These are phyloP conservation scores for Neoboletus magnificus DNA, from an alignment of 768 basidiomycete species.

Conservation along the genomic window DNA sequence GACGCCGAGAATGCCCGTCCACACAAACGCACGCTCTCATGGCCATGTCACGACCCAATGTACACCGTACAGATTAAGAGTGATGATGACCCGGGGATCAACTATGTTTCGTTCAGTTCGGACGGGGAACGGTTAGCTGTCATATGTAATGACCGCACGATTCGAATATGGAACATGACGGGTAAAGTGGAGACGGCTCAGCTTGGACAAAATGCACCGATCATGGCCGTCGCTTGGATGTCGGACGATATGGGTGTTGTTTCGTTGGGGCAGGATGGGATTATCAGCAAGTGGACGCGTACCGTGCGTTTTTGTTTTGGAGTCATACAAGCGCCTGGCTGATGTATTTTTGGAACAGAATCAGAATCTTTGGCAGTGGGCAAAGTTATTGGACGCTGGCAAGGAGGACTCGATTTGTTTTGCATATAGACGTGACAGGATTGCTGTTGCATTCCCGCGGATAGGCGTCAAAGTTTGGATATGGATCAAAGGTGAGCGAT, in stretches of 20 bases:
- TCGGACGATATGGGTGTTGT: constrained; percentile 54
- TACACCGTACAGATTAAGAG: constrained; percentile 41
- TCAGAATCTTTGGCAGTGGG: constrained; percentile 53
- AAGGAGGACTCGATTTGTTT: constrained; percentile 48
- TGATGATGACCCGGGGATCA: constrained; percentile 46
- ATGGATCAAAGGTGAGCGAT: constrained; percentile 48
- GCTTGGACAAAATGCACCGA: constrained; percentile 48
- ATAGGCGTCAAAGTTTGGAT: constrained; percentile 64
- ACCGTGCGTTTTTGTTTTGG: constrained; percentile 37
- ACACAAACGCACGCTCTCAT: constrained; percentile 37
- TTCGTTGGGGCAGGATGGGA: constrained; percentile 54
- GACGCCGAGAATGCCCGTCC: constrained; percentile 29
- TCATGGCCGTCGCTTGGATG: constrained; percentile 58
- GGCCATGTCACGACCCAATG: constrained; percentile 47
- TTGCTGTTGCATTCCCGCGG: constrained; percentile 61
- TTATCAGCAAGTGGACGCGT: constrained; percentile 57
- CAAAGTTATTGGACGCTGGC: constrained; percentile 51
- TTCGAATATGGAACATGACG: constrained; percentile 60
- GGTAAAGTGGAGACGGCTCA: constrained; percentile 51
- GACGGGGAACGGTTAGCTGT: constrained; percentile 57
- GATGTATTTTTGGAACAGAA: constrained; percentile 29
- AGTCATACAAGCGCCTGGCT: not conserved
- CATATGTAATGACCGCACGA: constrained; percentile 56
- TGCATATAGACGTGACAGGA: constrained; percentile 52
- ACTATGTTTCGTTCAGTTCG: constrained; percentile 47